A percentile compares a stretch with the other conserved stretches of the same genome.
Conservation (phyloP, 768 basidiomycete genomes). For the Lentinus tigrinus region DNA sequence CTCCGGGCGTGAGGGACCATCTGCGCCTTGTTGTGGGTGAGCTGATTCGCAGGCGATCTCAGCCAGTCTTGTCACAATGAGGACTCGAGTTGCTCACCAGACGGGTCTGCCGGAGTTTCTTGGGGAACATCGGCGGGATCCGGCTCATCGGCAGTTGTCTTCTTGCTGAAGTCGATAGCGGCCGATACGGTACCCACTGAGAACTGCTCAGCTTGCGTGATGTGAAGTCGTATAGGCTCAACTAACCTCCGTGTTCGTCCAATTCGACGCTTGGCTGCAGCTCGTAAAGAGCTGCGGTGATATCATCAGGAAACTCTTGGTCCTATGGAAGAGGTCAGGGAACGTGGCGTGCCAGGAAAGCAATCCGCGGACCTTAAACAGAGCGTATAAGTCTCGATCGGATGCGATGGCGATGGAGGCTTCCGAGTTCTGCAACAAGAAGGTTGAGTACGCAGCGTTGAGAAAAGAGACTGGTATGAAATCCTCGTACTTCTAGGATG, state of each 20-base stretch:
- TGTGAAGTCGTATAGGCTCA: no score
- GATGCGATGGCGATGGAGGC: slow-evolving; percentile 6
- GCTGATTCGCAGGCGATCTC: no score
- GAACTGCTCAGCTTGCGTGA: background rate
- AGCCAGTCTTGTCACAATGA: no score
- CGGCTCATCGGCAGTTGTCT: no score
- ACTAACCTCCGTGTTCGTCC: slow-evolving; percentile 2
- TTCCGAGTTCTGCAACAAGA: slow-evolving; percentile 14
- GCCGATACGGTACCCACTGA: background rate
- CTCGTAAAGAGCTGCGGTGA: background rate
- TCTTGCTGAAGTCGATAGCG: background rate
- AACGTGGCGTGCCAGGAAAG: background rate
- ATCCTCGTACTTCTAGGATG: slow-evolving; percentile 11
- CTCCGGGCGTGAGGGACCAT: no score
- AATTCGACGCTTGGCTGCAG: background rate
- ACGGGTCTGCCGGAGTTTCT: no score
- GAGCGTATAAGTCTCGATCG: slow-evolving; percentile 5
- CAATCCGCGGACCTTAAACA: background rate
- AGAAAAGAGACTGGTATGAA: no score
- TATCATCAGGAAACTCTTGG: background rate
- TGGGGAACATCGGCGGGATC: no score
- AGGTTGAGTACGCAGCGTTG: no score
- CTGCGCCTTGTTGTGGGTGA: no score
- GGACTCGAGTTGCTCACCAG: no score
- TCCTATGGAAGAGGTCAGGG: background rate